Conservation (phyloP, 768 basidiomycete genomes). For the Leucocoprinus sp. region DNA sequence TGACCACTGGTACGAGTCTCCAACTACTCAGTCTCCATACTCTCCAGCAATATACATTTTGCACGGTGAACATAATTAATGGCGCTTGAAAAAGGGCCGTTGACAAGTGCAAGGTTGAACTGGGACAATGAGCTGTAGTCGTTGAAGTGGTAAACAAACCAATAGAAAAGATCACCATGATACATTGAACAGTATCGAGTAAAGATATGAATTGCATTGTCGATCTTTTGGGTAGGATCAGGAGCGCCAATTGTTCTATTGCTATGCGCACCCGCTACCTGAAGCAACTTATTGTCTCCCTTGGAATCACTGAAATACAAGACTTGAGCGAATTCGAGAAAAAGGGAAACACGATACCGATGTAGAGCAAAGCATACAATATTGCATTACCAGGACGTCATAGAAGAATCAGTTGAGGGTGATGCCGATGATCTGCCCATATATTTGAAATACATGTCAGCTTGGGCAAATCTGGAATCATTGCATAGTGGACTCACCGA, state of each 20-base stretch:
- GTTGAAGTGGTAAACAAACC: conserved; percentile 7
- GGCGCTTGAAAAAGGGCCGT: conserved; percentile 1
- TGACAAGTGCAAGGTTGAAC: not conserved
- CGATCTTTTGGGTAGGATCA: too few relatives aligned
- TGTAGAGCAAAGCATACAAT: not conserved
- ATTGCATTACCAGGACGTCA: too few relatives aligned
- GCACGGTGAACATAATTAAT: conserved; percentile 1
- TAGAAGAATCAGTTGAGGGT: conserved; percentile 7
- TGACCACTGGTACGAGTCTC: not conserved
- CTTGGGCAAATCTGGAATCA: too few relatives aligned
- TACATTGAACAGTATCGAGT: conserved; percentile 5
- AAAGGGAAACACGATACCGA: too few relatives aligned
- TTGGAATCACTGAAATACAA: not conserved
- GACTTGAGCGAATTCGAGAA: not conserved
- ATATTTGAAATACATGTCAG: not conserved
- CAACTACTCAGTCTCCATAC: not conserved
- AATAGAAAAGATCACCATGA: conserved; percentile 5
- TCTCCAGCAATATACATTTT: conserved; percentile 9
- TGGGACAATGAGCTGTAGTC: not conserved
- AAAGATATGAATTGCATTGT: conserved; percentile 1
- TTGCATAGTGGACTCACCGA: too few relatives aligned
- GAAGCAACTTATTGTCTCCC: conserved; percentile 1
- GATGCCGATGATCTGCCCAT: conserved; percentile 1
- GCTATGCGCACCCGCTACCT: not conserved
- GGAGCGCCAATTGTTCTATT: not conserved